Evolutionary conservation across 768 basidiomycete genomes (phyloP), one percentile per base, ranked within the genome.

Genomic region (Wakefieldia striispora): DNA sequence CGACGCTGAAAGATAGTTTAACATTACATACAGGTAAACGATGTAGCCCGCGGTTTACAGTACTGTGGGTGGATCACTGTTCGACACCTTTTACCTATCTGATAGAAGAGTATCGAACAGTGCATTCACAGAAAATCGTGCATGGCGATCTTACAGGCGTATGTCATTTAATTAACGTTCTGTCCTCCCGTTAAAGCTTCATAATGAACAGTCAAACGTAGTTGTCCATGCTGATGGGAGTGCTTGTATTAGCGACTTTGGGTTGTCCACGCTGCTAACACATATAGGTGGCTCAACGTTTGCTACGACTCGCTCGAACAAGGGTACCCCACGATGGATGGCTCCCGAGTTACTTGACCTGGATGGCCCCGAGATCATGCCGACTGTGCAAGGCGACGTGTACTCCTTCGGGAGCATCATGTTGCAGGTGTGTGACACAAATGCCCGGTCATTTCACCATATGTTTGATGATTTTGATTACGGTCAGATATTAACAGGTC

Each of bases 371-470:
- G 34, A 36, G 26, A 9, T 8, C 13, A 23, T 21, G 10, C 33
- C 46, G 10, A 51, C 20, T 3, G 27, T 14, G 19, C 36, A 27
- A 26, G 49, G 51, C 4, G 44, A 56, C 21, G 26, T 40, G 7
- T 54, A 54, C 17, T 53, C 51, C 3, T 54, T 54, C 24, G 43
- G 51, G 29, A 48, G 51, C 17, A 31, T 55, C 24, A 53, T 45
- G 54, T 43, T 55, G 10, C 51, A 53, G 43, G 54, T 54, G 12
- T 29, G 53, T 40, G 24, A 39, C 21, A 24, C 24, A 24, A 24
- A 7, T 24, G 24, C 7, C 24, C 7, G 24, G 24, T 24, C 24
- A 24, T n/a, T n/a, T n/a, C n/a, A n/a, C n/a, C n/a, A n/a, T n/a
- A n/a, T n/a, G n/a, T n/a, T n/a, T n/a, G n/a, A n/a, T n/a, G n/a